Evolutionary conservation across 2,329 filamentous ascomycete species (phyloP), one percentile per base, ranked within the genome.

Genomic region (Rhynchosporium graminicola): DNA sequence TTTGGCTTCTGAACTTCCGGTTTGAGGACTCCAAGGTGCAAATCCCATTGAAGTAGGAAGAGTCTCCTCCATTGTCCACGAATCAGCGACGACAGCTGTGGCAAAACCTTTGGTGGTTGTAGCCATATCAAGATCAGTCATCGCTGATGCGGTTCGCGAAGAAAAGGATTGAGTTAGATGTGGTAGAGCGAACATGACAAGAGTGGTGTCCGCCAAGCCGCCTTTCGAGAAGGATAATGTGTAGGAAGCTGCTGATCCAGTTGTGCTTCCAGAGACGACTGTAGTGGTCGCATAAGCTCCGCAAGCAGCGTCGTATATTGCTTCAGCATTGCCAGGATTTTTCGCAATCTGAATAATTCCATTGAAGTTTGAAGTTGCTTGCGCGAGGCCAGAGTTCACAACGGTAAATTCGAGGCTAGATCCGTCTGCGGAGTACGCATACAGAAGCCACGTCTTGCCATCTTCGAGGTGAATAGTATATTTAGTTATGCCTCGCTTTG

Each of bases 171-270:
- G 79, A 3, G 91, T 74, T 68, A 98, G 95, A 74, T 98, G 95
- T 28, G 93, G 92, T 54, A 99, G 78, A 15, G 90, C 91, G 74
- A 90, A 97, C 87, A 96, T 95, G 66, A 95, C 80, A 28, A 97
- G 79, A 63, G 80, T 83, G 15, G 83, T 79, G 6, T 77, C 75
- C 15, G 80, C 73, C 42, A 86, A 79, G 5, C 93, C 94, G 0
- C 79, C 82, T 71, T 91, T 94, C n/a, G 79, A 77, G 78, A 90
- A 98, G 0, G 78, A 77, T 62, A 98, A 84, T 0, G 78, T 85
- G 74, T 98, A 99, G 1, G 80, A 85, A 10, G 91, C 94, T 10
- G 77, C 78, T 0, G 78, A 77, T 1, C 83, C 86, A 48, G 77
- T 76, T 0, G 83, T 82, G 3, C 82, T 82, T 0, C 90, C 94